These are phyloP conservation scores for Pilasporangium apinafurcum DNA, from an alignment of 352 stramenopile genomes.

Conservation along the genomic window DNA sequence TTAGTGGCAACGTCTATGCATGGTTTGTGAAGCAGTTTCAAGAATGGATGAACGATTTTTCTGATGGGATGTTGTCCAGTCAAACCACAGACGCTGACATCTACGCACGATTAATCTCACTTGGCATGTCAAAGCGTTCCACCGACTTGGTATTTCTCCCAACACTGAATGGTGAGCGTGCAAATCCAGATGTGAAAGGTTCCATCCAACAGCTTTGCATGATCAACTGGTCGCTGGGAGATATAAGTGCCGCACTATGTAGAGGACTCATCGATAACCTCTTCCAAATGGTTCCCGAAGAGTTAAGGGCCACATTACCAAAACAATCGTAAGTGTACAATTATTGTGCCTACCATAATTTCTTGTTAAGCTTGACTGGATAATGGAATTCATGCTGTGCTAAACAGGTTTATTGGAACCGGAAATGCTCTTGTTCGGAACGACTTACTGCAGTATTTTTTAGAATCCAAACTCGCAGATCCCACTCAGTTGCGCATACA, in stretches of 20 bases:
- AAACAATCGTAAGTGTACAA: conserved; percentile 22
- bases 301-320: conserved; percentile 21
- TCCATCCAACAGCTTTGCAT: conserved; percentile 43
- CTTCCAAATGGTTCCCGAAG: conserved; percentile 50
- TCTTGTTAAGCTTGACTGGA: not conserved
- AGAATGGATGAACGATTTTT: conserved; percentile 48
- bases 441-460: conserved; percentile 45
- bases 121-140: conserved; percentile 36
- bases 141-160: conserved; percentile 56
- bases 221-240: conserved; percentile 64
- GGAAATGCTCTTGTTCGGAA: conserved; percentile 69
- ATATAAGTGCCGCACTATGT: conserved; percentile 63
- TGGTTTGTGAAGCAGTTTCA: conserved; percentile 58
- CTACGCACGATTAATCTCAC: conserved; percentile 48
- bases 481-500: conserved; percentile 30
- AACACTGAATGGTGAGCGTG: conserved; percentile 65
- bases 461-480: conserved; percentile 26
- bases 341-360: no score
- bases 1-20: conserved; percentile 63
- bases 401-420: conserved; percentile 60
- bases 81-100: conserved; percentile 14
- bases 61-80: conserved; percentile 2
- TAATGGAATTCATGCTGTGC: not conserved
- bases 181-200: conserved; percentile 22
- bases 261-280: conserved; percentile 68